Evolutionary conservation across 306 rosid species (phyloP).

Genomic region (Rosa chinensis): DNA sequence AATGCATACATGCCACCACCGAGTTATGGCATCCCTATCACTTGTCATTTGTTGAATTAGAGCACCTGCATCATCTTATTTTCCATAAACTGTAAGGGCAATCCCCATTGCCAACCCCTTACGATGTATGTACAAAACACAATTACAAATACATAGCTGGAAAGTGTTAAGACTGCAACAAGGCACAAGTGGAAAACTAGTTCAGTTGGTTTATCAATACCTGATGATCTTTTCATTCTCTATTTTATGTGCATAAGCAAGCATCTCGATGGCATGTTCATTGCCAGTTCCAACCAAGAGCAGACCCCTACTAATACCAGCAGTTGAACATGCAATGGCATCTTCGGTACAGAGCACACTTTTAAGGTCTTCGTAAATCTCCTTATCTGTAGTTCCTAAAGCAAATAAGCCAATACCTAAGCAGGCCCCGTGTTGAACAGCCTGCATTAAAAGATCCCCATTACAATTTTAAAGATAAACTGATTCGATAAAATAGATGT

Average conservation of each 20-base stretch:
- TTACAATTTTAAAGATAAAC: too few species aligned
- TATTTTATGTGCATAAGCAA: conserved; percentile 87
- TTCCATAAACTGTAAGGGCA: conserved; percentile 90
- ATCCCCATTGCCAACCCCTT: conserved; percentile 71
- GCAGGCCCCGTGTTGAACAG: conserved; percentile 93
- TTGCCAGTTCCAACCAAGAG: conserved; percentile 97
- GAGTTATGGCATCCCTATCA: conserved; percentile 89
- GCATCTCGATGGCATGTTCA: conserved; percentile 95
- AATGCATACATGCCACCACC: conserved; percentile 99
- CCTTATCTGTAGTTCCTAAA: conserved; percentile 89
- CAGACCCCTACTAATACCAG: conserved; percentile 96
- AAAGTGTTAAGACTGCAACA: too few species aligned
- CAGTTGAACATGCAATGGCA: conserved; percentile 87
- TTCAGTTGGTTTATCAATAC: neutral
- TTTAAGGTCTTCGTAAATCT: conserved; percentile 78
- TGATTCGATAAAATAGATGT: too few species aligned
- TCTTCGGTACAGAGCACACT: conserved; percentile 82
- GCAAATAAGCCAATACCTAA: conserved; percentile 94
- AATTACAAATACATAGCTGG: too few species aligned
- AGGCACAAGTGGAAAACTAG: too few species aligned
- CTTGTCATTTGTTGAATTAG: conserved; percentile 93
- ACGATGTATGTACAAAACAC: too few species aligned
- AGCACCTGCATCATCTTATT: conserved; percentile 93
- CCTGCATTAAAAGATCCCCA: conserved; percentile 47
- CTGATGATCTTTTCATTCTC: conserved; percentile 92